Evolutionary conservation across 1,284 basidiomycete species (phyloP).

Genomic region (Cutaneotrichosporon sp.): DNA sequence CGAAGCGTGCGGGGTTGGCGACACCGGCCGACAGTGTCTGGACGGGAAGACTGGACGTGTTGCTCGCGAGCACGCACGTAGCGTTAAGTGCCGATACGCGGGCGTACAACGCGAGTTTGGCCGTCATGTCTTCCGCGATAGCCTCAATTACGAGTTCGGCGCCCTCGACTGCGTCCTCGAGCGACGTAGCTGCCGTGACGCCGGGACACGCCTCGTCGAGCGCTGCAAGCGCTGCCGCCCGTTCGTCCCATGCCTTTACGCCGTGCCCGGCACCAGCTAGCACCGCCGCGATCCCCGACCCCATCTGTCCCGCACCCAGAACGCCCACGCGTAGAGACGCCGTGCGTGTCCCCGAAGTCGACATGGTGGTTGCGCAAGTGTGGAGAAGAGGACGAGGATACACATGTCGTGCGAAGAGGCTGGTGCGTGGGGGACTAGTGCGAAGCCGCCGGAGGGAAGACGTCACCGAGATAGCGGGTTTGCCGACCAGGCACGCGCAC

Average conservation of each 20-base stretch:
- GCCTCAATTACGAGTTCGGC: constrained; percentile 13
- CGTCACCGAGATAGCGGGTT: no score
- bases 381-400: no score
- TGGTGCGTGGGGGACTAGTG: no score
- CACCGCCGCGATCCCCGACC: constrained; percentile 53
- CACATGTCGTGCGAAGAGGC: no score
- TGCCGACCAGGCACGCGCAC: no score
- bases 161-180: constrained; percentile 3
- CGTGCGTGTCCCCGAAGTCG: constrained; percentile 14
- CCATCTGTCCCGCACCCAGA: constrained; percentile 53
- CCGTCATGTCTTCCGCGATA: constrained; percentile 10
- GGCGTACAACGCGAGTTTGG: constrained; percentile 8
- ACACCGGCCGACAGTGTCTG: background rate
- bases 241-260: constrained; percentile 46
- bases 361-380: no score
- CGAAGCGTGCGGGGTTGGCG: constrained; percentile 3
- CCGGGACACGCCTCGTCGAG: background rate
- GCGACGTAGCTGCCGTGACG: background rate
- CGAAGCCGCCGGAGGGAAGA: no score
- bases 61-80: constrained; percentile 8
- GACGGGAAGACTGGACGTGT: constrained; percentile 11
- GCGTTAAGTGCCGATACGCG: constrained; percentile 4
- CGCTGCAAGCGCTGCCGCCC: background rate
- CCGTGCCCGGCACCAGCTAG: constrained; percentile 50
- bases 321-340: constrained; percentile 41